Evolutionary conservation across 176 grass and related monocot genomes (phyloP).

Genomic region (Juncus effusus): DNA sequence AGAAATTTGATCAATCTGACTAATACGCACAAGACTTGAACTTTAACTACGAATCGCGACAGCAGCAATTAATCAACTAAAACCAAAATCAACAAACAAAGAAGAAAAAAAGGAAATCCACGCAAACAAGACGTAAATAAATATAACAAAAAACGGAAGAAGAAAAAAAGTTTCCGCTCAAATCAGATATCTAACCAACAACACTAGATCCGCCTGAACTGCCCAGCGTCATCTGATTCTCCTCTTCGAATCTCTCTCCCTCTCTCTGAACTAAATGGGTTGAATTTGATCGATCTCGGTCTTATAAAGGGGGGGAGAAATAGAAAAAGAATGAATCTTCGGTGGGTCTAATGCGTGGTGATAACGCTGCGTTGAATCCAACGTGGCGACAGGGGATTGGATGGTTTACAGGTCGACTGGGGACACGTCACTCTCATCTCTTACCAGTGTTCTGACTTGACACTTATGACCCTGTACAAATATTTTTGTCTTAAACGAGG

Average conservation of each 20-base stretch:
- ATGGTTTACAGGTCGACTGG: not conserved
- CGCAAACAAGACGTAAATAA: not conserved
- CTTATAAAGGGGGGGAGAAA: not conserved
- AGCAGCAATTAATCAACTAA: not conserved
- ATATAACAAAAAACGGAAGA: not conserved
- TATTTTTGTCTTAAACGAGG: no score
- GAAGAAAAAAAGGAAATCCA: not conserved
- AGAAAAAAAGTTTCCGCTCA: not conserved
- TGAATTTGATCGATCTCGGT: not conserved
- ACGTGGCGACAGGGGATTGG: constrained; percentile 14
- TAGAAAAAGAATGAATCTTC: constrained; percentile 26
- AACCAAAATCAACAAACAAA: constrained; percentile 1
- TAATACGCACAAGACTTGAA: not conserved
- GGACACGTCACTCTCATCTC: not conserved
- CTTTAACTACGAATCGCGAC: constrained; percentile 1
- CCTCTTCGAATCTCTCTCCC: not conserved
- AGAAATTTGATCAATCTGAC: not conserved
- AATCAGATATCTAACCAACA: constrained; percentile 11
- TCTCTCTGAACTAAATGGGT: constrained; percentile 14
- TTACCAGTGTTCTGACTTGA: no score
- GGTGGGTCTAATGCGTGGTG: constrained; percentile 24
- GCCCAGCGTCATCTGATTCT: constrained; percentile 18
- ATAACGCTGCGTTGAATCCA: constrained; percentile 14
- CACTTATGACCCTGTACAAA: no score
- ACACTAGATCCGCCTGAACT: constrained; percentile 30